Base-by-base conservation (phyloP, 371 early-diverging fungal genomes). In the Phascolomyces articulosus region DNA sequence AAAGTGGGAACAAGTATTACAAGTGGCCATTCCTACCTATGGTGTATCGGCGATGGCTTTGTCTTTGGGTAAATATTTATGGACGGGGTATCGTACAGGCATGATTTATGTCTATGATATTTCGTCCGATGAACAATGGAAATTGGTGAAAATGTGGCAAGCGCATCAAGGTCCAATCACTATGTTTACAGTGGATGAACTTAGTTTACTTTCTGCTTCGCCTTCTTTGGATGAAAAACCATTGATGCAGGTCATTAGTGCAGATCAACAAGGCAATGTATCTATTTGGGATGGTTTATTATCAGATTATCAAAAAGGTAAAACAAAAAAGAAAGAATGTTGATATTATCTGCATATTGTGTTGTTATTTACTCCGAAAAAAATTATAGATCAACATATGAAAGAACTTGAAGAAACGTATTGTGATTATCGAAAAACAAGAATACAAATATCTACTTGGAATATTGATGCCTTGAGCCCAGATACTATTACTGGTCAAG, bases 71-170 rank as follows among this genome's bases (percentile, higher is more conserved):
- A 66, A 69, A 27, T 83, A 87, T 62, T 70, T 93, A 1, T 95
- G 95, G 95, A 87, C 83, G 7, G 94, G 91, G 2, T 87, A 85
- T 63, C 80, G 81, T 20, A 93, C 91, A 28, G 94, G 93, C 7
- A 89, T 88, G 79, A 90, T 93, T 24, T 81, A 82, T 51, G 84
- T 95, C 7, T 90, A 88, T 49, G 93, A 94, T 62, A 75, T 86
- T 2, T 74, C 78, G 8, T 73, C 62, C 0, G 69, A 75, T 4
- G 73, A 72, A 10, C 48, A 18, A 40, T 86, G 90, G 90, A 69
- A 70, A 0, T 83, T 88, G 2, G 72, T 91, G 40, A 91, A 92
- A 62, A 87, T 90, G 40, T 93, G 91, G 83, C 75, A 83, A 56
- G 92, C 90, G 3, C 90, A 90, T 54, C 71, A 80, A 38, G 80